These are phyloP conservation scores for Hibiscus syriacus DNA, from an alignment of 345 rosid species.

Conservation along the genomic window DNA sequence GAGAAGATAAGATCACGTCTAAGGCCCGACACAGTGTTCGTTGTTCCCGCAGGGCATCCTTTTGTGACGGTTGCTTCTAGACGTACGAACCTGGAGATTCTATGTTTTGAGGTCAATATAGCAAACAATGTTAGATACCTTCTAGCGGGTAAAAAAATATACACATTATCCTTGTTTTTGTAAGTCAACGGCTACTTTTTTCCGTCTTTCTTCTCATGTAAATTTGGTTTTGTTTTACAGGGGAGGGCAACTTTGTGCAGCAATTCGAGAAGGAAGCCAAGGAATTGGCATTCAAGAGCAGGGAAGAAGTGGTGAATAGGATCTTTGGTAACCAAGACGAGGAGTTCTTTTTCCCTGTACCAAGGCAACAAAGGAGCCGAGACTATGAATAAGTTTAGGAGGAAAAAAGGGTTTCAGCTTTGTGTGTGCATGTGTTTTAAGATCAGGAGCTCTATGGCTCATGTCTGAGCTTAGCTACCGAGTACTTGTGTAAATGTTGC, in stretches of 20 bases:
- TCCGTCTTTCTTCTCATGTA: no score
- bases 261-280: constrained; percentile 32
- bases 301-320: constrained; percentile 24
- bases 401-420: neutral
- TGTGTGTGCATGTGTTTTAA: no score
- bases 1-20: constrained; percentile 24
- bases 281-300: constrained; percentile 33
- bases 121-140: constrained; percentile 25
- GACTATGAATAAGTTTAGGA: neutral
- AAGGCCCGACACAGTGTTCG: constrained; percentile 15
- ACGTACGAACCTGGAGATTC: constrained; percentile 19
- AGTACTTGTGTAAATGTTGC: neutral
- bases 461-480: neutral
- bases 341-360: constrained; percentile 41
- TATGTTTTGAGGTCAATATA: constrained; percentile 39
- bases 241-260: constrained; percentile 25
- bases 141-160: constrained; percentile 26
- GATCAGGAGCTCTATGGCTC: neutral
- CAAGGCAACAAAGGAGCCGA: constrained; percentile 9
- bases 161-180: neutral
- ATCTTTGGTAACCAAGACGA: constrained; percentile 32
- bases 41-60: constrained; percentile 44
- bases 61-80: constrained; percentile 21
- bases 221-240: no score
- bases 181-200: neutral